Conservation (phyloP, 495 filamentous ascomycete genomes). For the Niebla homalea region DNA sequence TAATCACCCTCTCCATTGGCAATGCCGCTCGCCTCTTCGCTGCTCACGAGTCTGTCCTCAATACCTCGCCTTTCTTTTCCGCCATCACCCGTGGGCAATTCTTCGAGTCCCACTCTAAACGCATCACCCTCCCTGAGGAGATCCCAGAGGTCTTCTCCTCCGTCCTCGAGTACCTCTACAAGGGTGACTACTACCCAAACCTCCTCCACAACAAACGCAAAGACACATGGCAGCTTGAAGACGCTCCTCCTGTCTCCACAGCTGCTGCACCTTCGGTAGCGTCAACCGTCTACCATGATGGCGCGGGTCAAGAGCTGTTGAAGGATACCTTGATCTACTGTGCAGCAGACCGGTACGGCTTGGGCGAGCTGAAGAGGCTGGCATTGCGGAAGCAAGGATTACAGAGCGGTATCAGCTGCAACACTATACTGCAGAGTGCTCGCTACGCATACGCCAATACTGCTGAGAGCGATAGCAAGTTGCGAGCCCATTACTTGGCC, state of each 20-base stretch:
- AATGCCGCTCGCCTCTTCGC: conserved; percentile 72
- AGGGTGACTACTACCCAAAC: conserved; percentile 81
- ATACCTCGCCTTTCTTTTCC: conserved; percentile 63
- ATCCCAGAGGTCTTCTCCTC: conserved; percentile 83
- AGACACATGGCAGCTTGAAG: conserved; percentile 61
- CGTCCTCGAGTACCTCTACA: conserved; percentile 84
- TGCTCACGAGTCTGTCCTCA: conserved; percentile 76
- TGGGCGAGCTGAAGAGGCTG: conserved; percentile 71
- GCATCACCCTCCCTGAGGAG: conserved; percentile 69
- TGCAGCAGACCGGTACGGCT: conserved; percentile 64
- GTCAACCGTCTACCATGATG: conserved; percentile 57
- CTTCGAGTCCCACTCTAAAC: conserved; percentile 49
- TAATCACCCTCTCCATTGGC: conserved; percentile 71
- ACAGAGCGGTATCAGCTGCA: conserved; percentile 66
- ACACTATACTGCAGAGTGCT: conserved; percentile 70
- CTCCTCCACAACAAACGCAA: conserved; percentile 55
- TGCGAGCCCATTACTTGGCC: conserved; percentile 82
- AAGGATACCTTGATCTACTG: conserved; percentile 90
- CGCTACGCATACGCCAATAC: conserved; percentile 83
- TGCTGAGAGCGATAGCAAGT: conserved; percentile 73
- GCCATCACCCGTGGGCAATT: conserved; percentile 43
- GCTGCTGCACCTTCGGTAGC: conserved; percentile 25
- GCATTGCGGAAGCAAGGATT: conserved; percentile 77
- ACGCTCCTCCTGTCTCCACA: conserved; percentile 26
- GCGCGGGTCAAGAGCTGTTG: conserved; percentile 53